These are phyloP conservation scores for Termitomyces sp. DNA, from an alignment of 768 basidiomycete species.

Conservation along the genomic window DNA sequence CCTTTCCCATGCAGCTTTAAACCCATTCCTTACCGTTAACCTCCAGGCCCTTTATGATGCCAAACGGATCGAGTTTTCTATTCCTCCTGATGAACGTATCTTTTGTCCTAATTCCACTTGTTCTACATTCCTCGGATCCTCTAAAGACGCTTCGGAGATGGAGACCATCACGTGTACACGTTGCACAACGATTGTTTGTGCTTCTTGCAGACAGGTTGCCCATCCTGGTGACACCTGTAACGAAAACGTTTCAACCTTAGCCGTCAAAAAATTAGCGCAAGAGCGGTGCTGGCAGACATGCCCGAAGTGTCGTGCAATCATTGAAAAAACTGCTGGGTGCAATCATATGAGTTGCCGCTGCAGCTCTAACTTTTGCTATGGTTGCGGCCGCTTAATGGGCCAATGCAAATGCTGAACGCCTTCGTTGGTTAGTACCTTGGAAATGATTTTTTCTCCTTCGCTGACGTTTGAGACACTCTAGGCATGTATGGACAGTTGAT, in stretches of 20 bases:
- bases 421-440: not conserved
- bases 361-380: conserved; percentile 54
- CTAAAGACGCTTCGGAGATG: conserved; percentile 8
- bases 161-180: conserved; percentile 22
- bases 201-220: conserved; percentile 38
- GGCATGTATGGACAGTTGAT: not conserved
- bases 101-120: conserved; percentile 48
- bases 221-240: conserved; percentile 37
- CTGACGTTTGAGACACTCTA: not conserved
- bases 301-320: conserved; percentile 47
- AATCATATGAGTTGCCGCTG: conserved; percentile 66
- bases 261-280: conserved; percentile 38
- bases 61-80: conserved; percentile 43
- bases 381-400: conserved; percentile 38
- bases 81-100: conserved; percentile 33
- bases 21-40: conserved; percentile 21
- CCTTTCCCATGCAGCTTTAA: conserved; percentile 22
- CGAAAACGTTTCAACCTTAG: conserved; percentile 33
- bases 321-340: conserved; percentile 53
- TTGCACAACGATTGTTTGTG: conserved; percentile 39
- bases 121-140: conserved; percentile 46
- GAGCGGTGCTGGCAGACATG: conserved; percentile 55
- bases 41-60: conserved; percentile 26
- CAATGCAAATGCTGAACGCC: conserved; percentile 41
- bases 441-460: not conserved